Evolutionary conservation across 768 basidiomycete genomes (phyloP).

Genomic region (Auriscalpium orientale): DNA sequence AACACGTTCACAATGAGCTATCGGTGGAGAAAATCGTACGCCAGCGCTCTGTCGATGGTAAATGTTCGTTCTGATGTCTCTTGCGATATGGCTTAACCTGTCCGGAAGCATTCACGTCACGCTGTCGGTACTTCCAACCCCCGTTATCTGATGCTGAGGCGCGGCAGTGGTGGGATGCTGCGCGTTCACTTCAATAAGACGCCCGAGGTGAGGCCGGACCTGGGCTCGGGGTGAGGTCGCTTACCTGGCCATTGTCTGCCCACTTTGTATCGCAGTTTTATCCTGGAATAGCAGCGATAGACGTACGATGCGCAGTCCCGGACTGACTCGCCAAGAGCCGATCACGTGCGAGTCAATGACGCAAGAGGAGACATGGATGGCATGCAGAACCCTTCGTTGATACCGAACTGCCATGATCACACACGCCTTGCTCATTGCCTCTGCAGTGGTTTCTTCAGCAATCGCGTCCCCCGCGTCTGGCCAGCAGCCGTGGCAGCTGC

Average conservation of each 20-base stretch:
- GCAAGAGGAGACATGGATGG: not conserved
- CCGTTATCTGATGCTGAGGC: conserved; percentile 52
- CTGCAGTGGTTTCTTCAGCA: not conserved
- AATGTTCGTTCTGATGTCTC: conserved; percentile 15
- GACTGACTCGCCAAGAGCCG: too few species aligned
- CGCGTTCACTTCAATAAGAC: conserved; percentile 12
- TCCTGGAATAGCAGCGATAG: too few species aligned
- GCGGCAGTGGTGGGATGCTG: conserved; percentile 47
- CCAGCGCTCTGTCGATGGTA: conserved; percentile 64
- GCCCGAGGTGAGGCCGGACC: too few species aligned
- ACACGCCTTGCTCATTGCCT: not conserved
- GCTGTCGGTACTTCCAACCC: conserved; percentile 74
- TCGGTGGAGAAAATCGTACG: conserved; percentile 66
- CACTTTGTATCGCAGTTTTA: too few species aligned
- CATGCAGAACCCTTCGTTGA: too few species aligned
- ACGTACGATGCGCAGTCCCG: too few species aligned
- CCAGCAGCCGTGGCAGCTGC: conserved; percentile 5
- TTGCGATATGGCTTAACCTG: conserved; percentile 7
- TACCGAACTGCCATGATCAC: not conserved
- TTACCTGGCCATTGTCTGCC: too few species aligned
- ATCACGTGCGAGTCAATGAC: not conserved
- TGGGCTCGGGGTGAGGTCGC: too few species aligned
- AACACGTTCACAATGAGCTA: conserved; percentile 70
- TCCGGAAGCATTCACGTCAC: conserved; percentile 60
- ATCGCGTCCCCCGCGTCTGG: not conserved